Base-by-base conservation (phyloP, 768 basidiomycete species). In the Galerina sulciceps region DNA sequence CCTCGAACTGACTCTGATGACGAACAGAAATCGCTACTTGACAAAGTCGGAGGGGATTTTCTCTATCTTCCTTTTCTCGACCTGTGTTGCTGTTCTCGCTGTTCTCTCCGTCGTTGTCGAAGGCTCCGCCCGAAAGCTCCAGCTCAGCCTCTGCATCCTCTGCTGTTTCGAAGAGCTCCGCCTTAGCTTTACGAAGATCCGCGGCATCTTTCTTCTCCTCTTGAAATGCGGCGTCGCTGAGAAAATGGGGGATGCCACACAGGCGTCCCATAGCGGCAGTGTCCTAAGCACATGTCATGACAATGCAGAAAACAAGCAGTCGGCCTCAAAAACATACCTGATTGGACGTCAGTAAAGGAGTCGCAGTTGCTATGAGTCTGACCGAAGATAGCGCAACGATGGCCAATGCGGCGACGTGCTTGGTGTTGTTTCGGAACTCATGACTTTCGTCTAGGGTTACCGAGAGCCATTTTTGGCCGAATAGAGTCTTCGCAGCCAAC, bases 241-340 rank as follows among this genome's bases (percentile, higher is more conserved):
- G 63, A 46, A 75, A 75, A 42, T 66, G 46, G 0, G 63, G 53
- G 2, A 74, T 57, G 1, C 75, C 73, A 1, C 63, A 49, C 0
- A 76, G 57, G 2, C 71, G 63, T 3, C 67, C 69, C 66, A 76
- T 68, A 1, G 65, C 55, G 0, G 68, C 59, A 0, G 73, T 53
- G 37, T 76, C 72, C 71, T 75, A 44, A 52, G 43, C 17, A 41
- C 11, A 17, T 2, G 34, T 58, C n/a, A 43, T 47, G 34, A 15
- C 17, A 31, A 17, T 11, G 13, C 13, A 53, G 37, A 41, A 37
- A 41, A 14, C 31, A 52, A 36, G 11, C 4, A 37, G 26, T 26
- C 6, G 4, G 26, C 3, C 26, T 26, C 4, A 26, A 26, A 26
- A 3, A 26, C 26, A 9, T 26, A 69, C 71, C 61, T 67, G 69